phyloP scores from a whole-genome alignment of 202 grass and related monocot genomes.

The Panicum virgatum region DNA sequence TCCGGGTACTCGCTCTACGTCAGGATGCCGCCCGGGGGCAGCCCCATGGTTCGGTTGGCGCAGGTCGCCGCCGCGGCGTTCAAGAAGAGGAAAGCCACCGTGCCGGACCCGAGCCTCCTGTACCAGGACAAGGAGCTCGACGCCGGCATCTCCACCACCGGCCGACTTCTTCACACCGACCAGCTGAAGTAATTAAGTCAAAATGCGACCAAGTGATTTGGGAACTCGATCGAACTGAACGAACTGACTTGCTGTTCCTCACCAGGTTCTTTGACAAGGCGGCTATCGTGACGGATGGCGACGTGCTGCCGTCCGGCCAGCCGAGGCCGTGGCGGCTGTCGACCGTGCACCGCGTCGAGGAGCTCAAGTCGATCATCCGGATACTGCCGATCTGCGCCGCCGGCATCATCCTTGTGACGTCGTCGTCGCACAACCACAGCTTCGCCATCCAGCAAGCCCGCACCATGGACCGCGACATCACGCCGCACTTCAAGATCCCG shows the following conservation, averaged over 20 bases:
- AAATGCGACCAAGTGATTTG: not conserved
- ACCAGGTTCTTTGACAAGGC: conserved; percentile 63
- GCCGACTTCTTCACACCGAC: conserved; percentile 69
- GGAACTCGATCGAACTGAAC: not conserved
- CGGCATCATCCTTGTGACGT: conserved; percentile 58
- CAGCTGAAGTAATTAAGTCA: conserved; percentile 47
- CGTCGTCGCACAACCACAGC: conserved; percentile 65
- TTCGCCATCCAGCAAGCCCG: conserved; percentile 69
- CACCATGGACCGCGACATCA: conserved; percentile 65
- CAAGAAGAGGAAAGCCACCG: conserved; percentile 47
- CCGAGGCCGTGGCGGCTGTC: conserved; percentile 51
- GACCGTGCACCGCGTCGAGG: conserved; percentile 77
- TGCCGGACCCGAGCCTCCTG: conserved; percentile 50
- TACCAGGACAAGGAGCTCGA: conserved; percentile 69
- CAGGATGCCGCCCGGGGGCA: conserved; percentile 55
- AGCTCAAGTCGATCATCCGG: conserved; percentile 71
- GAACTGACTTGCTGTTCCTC: not conserved
- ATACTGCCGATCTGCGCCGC: conserved; percentile 68
- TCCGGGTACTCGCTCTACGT: conserved; percentile 67
- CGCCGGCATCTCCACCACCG: conserved; percentile 56
- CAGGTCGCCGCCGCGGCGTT: conserved; percentile 54
- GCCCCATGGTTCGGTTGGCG: conserved; percentile 56
- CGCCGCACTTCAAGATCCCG: conserved; percentile 67
- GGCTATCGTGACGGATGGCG: conserved; percentile 55
- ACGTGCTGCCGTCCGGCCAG: conserved; percentile 41